A percentile compares a stretch with the other conserved stretches of the same genome.
Evolutionary conservation across 495 filamentous ascomycete species (phyloP).

Genomic region (Zalerion maritima): DNA sequence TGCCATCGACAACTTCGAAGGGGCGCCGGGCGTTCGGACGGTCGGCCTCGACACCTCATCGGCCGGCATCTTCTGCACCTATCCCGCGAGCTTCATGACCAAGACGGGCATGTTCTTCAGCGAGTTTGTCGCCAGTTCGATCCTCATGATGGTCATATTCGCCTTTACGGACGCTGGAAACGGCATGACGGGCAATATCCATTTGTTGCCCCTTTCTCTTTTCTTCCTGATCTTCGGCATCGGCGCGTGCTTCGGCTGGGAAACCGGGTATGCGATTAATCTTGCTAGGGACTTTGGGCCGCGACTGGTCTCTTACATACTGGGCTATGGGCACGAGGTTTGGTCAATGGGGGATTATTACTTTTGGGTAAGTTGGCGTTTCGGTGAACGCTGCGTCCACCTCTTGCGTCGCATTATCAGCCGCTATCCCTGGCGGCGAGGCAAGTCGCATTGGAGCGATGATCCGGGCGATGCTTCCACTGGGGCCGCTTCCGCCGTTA

Average conservation of each 20-base stretch:
- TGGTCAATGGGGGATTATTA: conserved; percentile 49
- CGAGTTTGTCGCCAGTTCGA: conserved; percentile 45
- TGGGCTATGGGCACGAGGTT: conserved; percentile 50
- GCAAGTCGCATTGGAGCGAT: no score
- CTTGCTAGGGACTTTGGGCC: conserved; percentile 54
- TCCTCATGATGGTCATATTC: conserved; percentile 55
- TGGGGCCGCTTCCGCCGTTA: no score
- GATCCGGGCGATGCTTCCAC: no score
- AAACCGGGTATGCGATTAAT: conserved; percentile 58
- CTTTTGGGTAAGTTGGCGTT: conserved; percentile 38
- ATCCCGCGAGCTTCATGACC: conserved; percentile 41
- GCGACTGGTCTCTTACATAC: conserved; percentile 41
- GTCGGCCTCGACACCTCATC: conserved; percentile 43
- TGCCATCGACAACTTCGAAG: conserved; percentile 40
- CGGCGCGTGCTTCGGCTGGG: conserved; percentile 53
- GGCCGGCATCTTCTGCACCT: conserved; percentile 52
- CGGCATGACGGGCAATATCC: conserved; percentile 22
- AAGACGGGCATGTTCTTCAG: conserved; percentile 46
- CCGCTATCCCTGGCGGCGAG: no score
- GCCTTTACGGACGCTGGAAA: conserved; percentile 48
- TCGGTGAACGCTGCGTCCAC: not conserved
- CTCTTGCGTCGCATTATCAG: no score
- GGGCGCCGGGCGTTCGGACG: conserved; percentile 35
- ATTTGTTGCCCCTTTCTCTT: conserved; percentile 37
- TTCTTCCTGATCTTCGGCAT: conserved; percentile 54